These are phyloP conservation scores for Clohesyomyces aquaticus DNA, from an alignment of 495 filamentous ascomycete genomes.

Conservation along the genomic window DNA sequence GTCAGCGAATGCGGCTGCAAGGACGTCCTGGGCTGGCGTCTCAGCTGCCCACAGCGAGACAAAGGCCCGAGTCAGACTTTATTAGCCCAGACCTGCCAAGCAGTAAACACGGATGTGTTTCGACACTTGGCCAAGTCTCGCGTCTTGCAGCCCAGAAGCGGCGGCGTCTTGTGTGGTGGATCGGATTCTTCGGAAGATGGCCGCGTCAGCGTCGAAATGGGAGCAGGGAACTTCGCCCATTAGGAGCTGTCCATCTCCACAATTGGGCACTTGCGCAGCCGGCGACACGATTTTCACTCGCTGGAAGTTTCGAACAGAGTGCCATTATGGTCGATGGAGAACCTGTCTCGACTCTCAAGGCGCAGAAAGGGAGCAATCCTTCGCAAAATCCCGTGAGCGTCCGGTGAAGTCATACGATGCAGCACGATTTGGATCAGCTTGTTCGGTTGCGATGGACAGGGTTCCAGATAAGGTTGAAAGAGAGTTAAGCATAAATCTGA, in stretches of 20 bases:
- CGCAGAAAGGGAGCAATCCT: neutral
- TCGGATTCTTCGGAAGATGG: constrained; percentile 36
- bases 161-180: constrained; percentile 18
- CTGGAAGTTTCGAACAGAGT: neutral
- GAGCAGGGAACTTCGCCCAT: constrained; percentile 16
- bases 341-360: neutral
- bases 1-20: constrained; percentile 7
- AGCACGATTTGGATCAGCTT: constrained; percentile 21
- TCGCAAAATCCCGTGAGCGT: neutral
- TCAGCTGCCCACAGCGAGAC: constrained; percentile 34
- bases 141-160: constrained; percentile 17
- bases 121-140: constrained; percentile 26
- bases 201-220: constrained; percentile 33
- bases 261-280: neutral
- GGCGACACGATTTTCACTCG: constrained; percentile 2
- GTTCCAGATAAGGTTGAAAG: constrained; percentile 35
- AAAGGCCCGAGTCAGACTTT: constrained; percentile 30
- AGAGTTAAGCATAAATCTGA: constrained; percentile 37
- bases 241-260: neutral
- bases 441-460: constrained; percentile 15
- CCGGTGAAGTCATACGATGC: constrained; percentile 11
- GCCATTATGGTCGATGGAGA: neutral
- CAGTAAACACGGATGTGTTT: constrained; percentile 26
- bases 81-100: constrained; percentile 29
- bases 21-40: constrained; percentile 21